Evolutionary conservation across 2,329 filamentous ascomycete species (phyloP), one percentile per base, ranked within the genome.

Genomic region (Colletotrichum truncatum): DNA sequence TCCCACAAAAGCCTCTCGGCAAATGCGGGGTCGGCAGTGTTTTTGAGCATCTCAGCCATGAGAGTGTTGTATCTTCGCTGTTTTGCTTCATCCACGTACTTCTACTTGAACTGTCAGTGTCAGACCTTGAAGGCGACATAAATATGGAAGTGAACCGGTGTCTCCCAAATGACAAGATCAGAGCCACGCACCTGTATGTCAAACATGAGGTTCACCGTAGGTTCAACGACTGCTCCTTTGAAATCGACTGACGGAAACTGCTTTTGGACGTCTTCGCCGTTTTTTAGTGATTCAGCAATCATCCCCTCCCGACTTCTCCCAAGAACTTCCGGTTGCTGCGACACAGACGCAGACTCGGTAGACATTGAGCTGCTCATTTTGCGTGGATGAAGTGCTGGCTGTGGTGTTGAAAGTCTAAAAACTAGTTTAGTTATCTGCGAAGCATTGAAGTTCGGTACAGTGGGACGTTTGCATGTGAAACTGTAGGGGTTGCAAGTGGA

Each of bases 31-130:
- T 65, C 62, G 1, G 41, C 28, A 2, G 62, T 65, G 4, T 38
- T 51, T 6, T 62, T 48, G 4, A 65, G 56, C 62, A 65, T 65
- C 28, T 65, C 62, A 4, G 57, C 48, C 10, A 65, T 65, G 10
- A 65, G 23, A 8, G 62, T 65, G 21, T 65, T 65, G 41, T 65
- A 65, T 21, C 62, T 41, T 3, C 62, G 52, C 28, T 65, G 62
- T 1, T 65, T 65, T n/a, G 57, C 34, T 5, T 65, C 62, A 9
- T 62, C 57, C 1, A 65, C 48, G n/a, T 65, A 49, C 25, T 62
- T 48, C 62, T 65, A n/a, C 4, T 14, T 7, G 4, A 12, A 3
- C 18, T 11, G 39, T 56, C 25, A 56, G 53, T 8, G 18, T 59
- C 4, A 45, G 32, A 4, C 18, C 9, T 3, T 18, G 4, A 2